Evolutionary conservation across 1,284 basidiomycete species (phyloP).

Genomic region (Melampsora larici-populina): DNA sequence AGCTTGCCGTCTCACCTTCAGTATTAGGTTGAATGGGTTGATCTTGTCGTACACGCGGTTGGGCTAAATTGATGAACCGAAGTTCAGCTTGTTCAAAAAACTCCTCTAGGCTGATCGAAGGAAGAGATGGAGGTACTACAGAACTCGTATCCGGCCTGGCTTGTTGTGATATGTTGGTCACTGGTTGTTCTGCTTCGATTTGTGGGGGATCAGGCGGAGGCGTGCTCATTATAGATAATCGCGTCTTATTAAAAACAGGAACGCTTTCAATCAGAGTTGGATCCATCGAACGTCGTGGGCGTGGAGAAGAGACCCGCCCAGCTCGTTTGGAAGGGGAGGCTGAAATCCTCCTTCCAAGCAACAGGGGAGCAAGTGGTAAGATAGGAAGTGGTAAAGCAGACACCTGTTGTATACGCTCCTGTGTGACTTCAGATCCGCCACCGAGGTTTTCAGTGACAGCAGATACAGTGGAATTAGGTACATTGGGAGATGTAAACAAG

Average conservation of each 20-base stretch:
- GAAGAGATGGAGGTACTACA: background rate
- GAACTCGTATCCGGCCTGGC: background rate
- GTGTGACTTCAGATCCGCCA: background rate
- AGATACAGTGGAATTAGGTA: background rate
- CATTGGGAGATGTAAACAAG: background rate
- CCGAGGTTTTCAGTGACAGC: background rate
- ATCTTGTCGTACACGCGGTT: conserved; percentile 27
- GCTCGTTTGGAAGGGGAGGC: conserved; percentile 4
- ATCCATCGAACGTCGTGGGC: background rate
- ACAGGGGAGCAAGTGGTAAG: background rate
- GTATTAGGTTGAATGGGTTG: background rate
- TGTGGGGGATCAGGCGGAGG: background rate
- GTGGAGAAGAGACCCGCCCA: background rate
- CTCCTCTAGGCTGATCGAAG: conserved; percentile 25
- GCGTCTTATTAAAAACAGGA: background rate
- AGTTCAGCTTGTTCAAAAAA: conserved; percentile 43
- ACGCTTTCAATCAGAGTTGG: background rate
- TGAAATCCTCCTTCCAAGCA: background rate
- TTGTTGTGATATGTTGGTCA: background rate
- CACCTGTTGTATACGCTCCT: background rate
- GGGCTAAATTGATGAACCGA: conserved; percentile 33
- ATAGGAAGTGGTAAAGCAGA: background rate
- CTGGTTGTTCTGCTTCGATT: background rate
- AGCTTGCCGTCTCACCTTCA: conserved; percentile 16
- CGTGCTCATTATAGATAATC: background rate